Evolutionary conservation across 768 basidiomycete genomes (phyloP).

Genomic region (Pisolithus tinctorius): DNA sequence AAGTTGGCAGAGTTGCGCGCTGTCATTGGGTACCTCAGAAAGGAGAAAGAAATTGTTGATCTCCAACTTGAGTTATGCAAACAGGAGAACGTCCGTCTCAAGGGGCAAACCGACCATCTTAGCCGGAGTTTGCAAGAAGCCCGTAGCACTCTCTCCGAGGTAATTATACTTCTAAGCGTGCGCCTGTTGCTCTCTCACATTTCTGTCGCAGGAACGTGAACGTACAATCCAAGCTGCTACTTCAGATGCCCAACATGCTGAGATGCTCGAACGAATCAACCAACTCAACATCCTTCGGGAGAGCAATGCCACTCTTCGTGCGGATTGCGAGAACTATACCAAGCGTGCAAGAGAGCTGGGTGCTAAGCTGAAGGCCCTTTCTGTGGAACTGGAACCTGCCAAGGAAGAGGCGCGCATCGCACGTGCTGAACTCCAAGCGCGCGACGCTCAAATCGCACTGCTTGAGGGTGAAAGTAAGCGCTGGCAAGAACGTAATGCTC

Average conservation of each 20-base stretch:
- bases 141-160: conserved; percentile 64
- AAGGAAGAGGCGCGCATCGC: conserved; percentile 62
- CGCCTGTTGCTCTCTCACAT: conserved; percentile 1
- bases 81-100: conserved; percentile 68
- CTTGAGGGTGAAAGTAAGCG: conserved; percentile 71
- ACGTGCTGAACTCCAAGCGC: conserved; percentile 70
- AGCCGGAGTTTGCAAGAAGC: conserved; percentile 65
- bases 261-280: conserved; percentile 80
- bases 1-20: conserved; percentile 70
- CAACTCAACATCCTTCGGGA: conserved; percentile 81
- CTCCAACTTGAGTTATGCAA: conserved; percentile 77
- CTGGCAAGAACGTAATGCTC: conserved; percentile 81
- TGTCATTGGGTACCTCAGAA: conserved; percentile 75
- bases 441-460: conserved; percentile 56
- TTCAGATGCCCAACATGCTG: conserved; percentile 74
- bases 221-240: conserved; percentile 63
- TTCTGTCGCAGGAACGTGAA: conserved; percentile 61
- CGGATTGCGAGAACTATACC: conserved; percentile 64
- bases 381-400: conserved; percentile 63
- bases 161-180: conserved; percentile 18
- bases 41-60: conserved; percentile 90
- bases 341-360: conserved; percentile 68
- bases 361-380: conserved; percentile 48
- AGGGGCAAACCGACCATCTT: conserved; percentile 70
- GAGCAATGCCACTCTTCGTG: conserved; percentile 79